phyloP scores from a whole-genome alignment of 164 flowering plant species.

The Saururus chinensis region DNA sequence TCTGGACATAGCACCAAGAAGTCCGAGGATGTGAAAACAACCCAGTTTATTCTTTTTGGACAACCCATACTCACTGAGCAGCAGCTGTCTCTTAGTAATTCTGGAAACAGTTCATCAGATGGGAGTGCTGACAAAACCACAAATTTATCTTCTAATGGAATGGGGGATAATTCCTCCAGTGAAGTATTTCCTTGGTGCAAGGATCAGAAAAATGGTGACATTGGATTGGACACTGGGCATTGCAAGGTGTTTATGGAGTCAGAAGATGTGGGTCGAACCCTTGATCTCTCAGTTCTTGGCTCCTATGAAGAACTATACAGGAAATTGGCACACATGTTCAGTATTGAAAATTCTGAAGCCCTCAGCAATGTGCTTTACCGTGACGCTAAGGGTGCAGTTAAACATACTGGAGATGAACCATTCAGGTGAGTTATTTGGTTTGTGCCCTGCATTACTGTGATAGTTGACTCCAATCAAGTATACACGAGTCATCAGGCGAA shows the following conservation, averaged over 20 bases:
- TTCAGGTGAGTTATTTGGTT: conserved; percentile 37
- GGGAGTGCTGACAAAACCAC: conserved; percentile 26
- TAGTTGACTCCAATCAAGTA: neutral
- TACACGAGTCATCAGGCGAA: neutral
- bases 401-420: conserved; percentile 64
- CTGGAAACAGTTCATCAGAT: conserved; percentile 36
- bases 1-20: conserved; percentile 32
- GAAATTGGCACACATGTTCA: conserved; percentile 51
- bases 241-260: conserved; percentile 81
- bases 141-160: conserved; percentile 19
- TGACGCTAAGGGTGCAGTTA: conserved; percentile 46
- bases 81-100: conserved; percentile 41
- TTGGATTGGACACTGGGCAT: conserved; percentile 40
- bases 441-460: neutral
- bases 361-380: conserved; percentile 49
- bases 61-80: conserved; percentile 79
- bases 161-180: conserved; percentile 20
- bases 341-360: conserved; percentile 37
- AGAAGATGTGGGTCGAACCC: conserved; percentile 71
- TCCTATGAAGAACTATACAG: conserved; percentile 70
- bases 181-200: conserved; percentile 26
- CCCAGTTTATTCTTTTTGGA: conserved; percentile 78
- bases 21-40: conserved; percentile 26
- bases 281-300: conserved; percentile 61
- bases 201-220: conserved; percentile 16